A percentile compares a stretch with the other conserved stretches of the same genome.
Evolutionary conservation across 73 alveolate genomes (phyloP).

Genomic region (Paramecium sonneborni): DNA sequence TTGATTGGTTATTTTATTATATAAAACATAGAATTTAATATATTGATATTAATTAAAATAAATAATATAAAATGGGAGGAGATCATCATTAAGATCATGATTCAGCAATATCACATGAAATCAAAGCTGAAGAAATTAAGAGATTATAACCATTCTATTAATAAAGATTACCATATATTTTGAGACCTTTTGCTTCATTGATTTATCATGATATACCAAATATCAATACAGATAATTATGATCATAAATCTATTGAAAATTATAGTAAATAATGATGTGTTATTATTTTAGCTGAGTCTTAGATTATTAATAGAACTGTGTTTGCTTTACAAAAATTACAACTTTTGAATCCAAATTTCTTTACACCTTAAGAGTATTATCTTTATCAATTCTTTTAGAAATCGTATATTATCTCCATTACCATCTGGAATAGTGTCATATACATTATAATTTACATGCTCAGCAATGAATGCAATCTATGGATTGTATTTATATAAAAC

Average conservation of each 20-base stretch:
- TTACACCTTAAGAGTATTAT: constrained; percentile 42
- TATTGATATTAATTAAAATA: neutral
- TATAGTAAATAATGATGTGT: neutral
- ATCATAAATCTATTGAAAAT: neutral
- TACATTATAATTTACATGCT: neutral
- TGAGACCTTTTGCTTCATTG: constrained; percentile 25
- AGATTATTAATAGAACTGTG: constrained; percentile 21
- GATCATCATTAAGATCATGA: constrained; percentile 21
- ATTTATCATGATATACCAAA: neutral
- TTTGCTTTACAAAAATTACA: constrained; percentile 28
- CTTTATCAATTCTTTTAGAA: neutral
- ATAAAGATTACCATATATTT: neutral
- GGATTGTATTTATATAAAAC: neutral
- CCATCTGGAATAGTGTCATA: neutral
- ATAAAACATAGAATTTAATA: neutral
- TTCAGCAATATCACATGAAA: constrained; percentile 8
- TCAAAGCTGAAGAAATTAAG: constrained; percentile 29
- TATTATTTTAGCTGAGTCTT: neutral
- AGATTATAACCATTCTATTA: constrained; percentile 26
- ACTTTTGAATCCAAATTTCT: constrained; percentile 24
- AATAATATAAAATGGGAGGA: constrained; percentile 26
- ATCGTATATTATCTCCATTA: constrained; percentile 1
- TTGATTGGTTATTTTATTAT: neutral
- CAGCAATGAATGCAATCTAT: constrained; percentile 35
- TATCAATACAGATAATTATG: neutral